These are phyloP conservation scores for Phyllosticta citribraziliensis DNA, from an alignment of 2,329 filamentous ascomycete genomes.

Conservation along the genomic window DNA sequence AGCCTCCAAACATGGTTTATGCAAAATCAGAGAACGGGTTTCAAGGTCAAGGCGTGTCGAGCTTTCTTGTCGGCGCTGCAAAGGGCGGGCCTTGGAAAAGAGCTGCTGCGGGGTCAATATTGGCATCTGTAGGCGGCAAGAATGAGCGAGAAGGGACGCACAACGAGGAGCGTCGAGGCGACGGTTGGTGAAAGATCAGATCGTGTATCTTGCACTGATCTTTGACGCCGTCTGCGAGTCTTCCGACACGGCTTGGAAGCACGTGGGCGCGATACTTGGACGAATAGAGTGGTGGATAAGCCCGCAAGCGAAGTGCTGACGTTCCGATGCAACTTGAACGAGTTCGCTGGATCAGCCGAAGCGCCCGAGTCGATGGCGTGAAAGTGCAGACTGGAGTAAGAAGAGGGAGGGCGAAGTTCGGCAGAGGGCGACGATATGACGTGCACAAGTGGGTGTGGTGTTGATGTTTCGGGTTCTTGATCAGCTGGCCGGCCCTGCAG, in stretches of 20 bases:
- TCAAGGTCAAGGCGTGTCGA: too few relatives aligned
- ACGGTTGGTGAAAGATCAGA: neutral
- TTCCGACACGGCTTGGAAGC: neutral
- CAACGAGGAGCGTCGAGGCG: neutral
- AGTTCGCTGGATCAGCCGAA: neutral
- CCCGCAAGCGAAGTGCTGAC: neutral
- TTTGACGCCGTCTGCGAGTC: neutral
- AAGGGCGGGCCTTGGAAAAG: neutral
- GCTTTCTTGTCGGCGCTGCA: neutral
- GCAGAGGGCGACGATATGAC: slow-evolving; percentile 1
- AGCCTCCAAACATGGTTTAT: slow-evolving; percentile 3
- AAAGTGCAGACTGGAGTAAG: neutral
- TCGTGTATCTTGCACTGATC: neutral
- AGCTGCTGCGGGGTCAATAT: neutral
- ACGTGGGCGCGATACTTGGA: neutral
- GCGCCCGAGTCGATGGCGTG: neutral
- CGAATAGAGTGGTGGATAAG: neutral
- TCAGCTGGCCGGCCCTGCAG: slow-evolving; percentile 2
- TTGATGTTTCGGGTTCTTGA: slow-evolving; percentile 9
- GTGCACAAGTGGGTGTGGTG: neutral
- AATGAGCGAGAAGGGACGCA: neutral
- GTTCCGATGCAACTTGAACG: neutral
- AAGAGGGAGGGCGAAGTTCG: slow-evolving; percentile 5
- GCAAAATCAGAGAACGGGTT: neutral
- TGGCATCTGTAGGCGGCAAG: neutral